Evolutionary conservation across 768 basidiomycete species (phyloP).

Genomic region (Lactifluus hygrophoroides): DNA sequence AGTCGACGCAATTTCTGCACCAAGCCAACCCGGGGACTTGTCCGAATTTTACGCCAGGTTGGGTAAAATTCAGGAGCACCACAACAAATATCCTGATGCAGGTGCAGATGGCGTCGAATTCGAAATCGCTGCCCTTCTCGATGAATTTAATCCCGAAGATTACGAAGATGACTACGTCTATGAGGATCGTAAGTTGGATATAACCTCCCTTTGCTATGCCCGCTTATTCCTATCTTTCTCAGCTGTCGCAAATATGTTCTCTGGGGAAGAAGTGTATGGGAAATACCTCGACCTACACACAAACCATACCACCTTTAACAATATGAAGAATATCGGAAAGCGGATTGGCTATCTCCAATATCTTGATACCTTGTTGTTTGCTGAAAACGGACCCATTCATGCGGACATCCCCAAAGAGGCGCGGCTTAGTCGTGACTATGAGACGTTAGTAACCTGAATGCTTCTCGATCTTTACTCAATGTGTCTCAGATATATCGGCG

Average conservation of each 20-base stretch:
- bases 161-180: constrained; percentile 67
- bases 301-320: constrained; percentile 82
- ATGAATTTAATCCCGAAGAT: constrained; percentile 62
- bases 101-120: constrained; percentile 72
- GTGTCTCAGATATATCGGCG: constrained; percentile 64
- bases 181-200: constrained; percentile 76
- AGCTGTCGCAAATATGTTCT: constrained; percentile 84
- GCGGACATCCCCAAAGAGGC: constrained; percentile 60
- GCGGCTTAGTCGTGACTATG: constrained; percentile 67
- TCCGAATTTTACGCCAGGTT: constrained; percentile 95
- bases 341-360: constrained; percentile 89
- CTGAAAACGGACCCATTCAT: constrained; percentile 54
- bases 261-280: constrained; percentile 92
- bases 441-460: constrained; percentile 44
- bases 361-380: constrained; percentile 72
- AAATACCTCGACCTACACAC: constrained; percentile 91
- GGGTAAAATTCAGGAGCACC: constrained; percentile 93
- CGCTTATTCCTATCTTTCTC: constrained; percentile 9
- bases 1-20: constrained; percentile 50
- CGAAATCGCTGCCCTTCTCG: constrained; percentile 74
- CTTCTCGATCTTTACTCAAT: constrained; percentile 5
- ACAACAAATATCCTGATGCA: constrained; percentile 91
- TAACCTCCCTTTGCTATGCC: constrained; percentile 28
- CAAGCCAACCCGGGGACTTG: constrained; percentile 55
- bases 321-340: constrained; percentile 77